These are phyloP conservation scores for Pseudogymnoascus sp. DNA, from an alignment of 2,329 filamentous ascomycete species.

Conservation along the genomic window DNA sequence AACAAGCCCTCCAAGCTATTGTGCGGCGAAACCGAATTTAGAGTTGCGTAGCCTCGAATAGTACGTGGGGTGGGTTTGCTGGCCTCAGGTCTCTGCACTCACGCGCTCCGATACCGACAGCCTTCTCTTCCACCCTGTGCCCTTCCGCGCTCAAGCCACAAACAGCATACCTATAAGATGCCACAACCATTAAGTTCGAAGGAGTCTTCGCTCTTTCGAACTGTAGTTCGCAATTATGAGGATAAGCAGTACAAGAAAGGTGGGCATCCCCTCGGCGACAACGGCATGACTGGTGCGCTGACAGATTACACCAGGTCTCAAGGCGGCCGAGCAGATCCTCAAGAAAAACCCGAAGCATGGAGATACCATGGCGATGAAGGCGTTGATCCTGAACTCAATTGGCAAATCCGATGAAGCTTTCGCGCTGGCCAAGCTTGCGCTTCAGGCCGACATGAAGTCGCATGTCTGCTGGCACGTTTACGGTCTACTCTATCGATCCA, in stretches of 20 bases:
- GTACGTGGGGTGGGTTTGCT: constrained; percentile 7
- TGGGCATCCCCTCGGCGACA: constrained; percentile 26
- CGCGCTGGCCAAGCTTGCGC: constrained; percentile 79
- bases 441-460: constrained; percentile 96
- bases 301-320: constrained; percentile 55
- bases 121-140: constrained; percentile 9
- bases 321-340: constrained; percentile 92
- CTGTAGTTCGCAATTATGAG: constrained; percentile 93
- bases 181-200: constrained; percentile 73
- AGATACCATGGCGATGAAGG: constrained; percentile 98
- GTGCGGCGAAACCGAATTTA: neutral
- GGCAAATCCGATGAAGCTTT: constrained; percentile 94
- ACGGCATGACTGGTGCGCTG: constrained; percentile 11
- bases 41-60: constrained; percentile 4
- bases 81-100: constrained; percentile 10
- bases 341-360: constrained; percentile 93
- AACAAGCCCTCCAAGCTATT: neutral
- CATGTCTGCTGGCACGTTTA: constrained; percentile 99
- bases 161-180: constrained; percentile 39
- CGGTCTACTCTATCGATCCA: constrained; percentile 82
- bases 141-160: constrained; percentile 4
- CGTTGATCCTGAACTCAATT: constrained; percentile 87
- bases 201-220: constrained; percentile 88
- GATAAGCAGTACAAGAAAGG: constrained; percentile 96
- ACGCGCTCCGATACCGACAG: constrained; percentile 10